These are phyloP conservation scores for Colletotrichum incanum DNA, from an alignment of 2,329 filamentous ascomycete genomes.

Conservation along the genomic window DNA sequence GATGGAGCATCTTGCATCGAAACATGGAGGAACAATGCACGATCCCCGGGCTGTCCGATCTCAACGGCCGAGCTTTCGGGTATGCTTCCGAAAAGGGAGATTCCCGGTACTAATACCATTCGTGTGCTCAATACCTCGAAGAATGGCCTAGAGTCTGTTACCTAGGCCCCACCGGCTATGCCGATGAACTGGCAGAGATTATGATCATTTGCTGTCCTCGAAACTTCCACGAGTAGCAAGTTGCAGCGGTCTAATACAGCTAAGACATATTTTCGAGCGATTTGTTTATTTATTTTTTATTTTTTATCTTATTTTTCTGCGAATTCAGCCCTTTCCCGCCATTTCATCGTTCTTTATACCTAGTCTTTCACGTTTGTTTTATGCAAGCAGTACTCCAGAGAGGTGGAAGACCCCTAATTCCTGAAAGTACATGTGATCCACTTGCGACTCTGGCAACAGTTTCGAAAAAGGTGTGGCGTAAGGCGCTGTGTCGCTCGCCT, in stretches of 20 bases:
- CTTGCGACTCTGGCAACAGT: not conserved
- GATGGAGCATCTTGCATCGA: not conserved
- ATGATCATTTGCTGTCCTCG: not conserved
- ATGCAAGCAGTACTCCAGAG: too few relatives aligned
- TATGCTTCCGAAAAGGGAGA: not conserved
- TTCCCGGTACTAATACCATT: not conserved
- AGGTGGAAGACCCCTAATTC: too few relatives aligned
- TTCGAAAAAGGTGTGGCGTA: not conserved
- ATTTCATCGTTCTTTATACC: too few relatives aligned
- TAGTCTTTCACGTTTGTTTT: too few relatives aligned
- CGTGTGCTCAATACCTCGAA: not conserved
- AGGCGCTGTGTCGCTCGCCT: not conserved
- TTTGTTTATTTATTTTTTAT: too few relatives aligned
- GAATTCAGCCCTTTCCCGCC: too few relatives aligned
- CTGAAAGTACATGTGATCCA: not conserved
- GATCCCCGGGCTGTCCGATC: not conserved
- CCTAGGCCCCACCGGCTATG: not conserved
- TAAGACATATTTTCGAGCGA: too few relatives aligned
- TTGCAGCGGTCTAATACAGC: not conserved
- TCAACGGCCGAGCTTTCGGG: not conserved
- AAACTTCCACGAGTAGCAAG: not conserved
- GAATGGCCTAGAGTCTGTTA: not conserved
- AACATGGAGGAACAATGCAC: not conserved
- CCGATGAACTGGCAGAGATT: not conserved
- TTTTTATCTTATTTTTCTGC: too few relatives aligned